Evolutionary conservation across 345 rosid species (phyloP).

Genomic region (Gossypium arboreum): DNA sequence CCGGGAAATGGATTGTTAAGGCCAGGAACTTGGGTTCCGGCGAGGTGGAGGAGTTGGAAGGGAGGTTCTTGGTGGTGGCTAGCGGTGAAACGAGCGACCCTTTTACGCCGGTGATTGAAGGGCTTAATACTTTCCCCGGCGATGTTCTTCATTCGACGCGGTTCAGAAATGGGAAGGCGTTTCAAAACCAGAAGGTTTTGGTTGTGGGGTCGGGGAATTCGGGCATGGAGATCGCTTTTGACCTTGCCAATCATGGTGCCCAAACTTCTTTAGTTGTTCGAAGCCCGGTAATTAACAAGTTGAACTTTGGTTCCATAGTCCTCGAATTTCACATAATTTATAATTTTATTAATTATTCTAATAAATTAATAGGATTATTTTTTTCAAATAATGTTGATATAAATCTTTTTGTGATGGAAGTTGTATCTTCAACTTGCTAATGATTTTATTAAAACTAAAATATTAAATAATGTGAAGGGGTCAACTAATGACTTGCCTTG

Average conservation of each 20-base stretch:
- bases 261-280: constrained; percentile 51
- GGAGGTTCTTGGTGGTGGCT: constrained; percentile 55
- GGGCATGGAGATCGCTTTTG: constrained; percentile 79
- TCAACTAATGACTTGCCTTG: too few species aligned
- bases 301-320: too few species aligned
- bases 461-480: too few species aligned
- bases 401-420: too few species aligned
- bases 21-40: constrained; percentile 40
- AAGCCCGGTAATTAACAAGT: constrained; percentile 47
- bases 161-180: not conserved
- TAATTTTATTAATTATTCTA: too few species aligned
- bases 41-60: constrained; percentile 42
- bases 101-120: constrained; percentile 39
- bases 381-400: too few species aligned
- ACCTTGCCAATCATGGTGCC: constrained; percentile 56
- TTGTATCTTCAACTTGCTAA: too few species aligned
- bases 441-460: too few species aligned
- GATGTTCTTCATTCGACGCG: constrained; percentile 20
- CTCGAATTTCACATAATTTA: too few species aligned
- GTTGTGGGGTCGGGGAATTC: constrained; percentile 88
- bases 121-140: constrained; percentile 37
- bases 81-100: constrained; percentile 53
- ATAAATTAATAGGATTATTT: too few species aligned
- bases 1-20: constrained; percentile 42
- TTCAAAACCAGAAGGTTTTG: constrained; percentile 19